These are phyloP conservation scores for Babesia caballi DNA, from an alignment of 169 alveolate species.

Conservation along the genomic window DNA sequence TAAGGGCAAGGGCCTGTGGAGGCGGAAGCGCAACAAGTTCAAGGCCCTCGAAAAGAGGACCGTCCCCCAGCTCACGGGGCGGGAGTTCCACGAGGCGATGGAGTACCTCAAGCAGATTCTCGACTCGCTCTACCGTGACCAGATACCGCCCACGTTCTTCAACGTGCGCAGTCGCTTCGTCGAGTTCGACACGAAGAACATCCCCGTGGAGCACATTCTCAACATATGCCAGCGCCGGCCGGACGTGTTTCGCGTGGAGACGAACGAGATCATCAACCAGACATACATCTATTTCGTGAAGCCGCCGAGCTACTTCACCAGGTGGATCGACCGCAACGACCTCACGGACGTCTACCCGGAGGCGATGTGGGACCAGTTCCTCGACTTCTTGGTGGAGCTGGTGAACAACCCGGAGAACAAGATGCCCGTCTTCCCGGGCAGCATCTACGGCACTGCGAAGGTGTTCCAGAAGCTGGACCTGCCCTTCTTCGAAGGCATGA, in stretches of 20 bases:
- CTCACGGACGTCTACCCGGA: constrained; percentile 64
- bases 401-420: constrained; percentile 56
- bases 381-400: constrained; percentile 62
- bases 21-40: constrained; percentile 22
- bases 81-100: constrained; percentile 63
- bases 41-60: constrained; percentile 40
- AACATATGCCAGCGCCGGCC: constrained; percentile 64
- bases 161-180: constrained; percentile 74
- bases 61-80: constrained; percentile 42
- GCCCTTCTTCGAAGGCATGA: constrained; percentile 69
- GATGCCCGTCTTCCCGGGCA: constrained; percentile 71
- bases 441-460: constrained; percentile 81
- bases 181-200: constrained; percentile 63
- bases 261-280: constrained; percentile 54
- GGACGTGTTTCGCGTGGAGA: constrained; percentile 64
- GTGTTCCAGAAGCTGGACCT: constrained; percentile 66
- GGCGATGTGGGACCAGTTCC: constrained; percentile 68
- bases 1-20: constrained; percentile 33
- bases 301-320: constrained; percentile 51
- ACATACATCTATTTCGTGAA: constrained; percentile 63
- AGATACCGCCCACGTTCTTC: constrained; percentile 70
- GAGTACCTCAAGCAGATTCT: constrained; percentile 54
- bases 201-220: constrained; percentile 66
- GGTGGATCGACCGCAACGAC: constrained; percentile 71
- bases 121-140: constrained; percentile 72